Evolutionary conservation across 2,329 filamentous ascomycete genomes (phyloP).

Genomic region (Microsporum canis): DNA sequence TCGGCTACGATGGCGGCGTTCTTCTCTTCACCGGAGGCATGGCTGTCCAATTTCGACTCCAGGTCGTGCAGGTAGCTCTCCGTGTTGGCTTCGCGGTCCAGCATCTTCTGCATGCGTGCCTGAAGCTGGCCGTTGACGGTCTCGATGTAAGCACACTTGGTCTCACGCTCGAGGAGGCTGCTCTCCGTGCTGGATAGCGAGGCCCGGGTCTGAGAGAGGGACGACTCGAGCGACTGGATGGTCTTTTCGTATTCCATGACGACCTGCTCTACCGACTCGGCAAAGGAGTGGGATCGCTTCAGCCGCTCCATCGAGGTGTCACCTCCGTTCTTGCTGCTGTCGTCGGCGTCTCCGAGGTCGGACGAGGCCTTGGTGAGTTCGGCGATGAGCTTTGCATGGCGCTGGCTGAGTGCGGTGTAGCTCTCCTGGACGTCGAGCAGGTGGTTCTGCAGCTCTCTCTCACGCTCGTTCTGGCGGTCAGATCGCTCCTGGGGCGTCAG

Average conservation of each 20-base stretch:
- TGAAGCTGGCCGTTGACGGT: slow-evolving; percentile 87
- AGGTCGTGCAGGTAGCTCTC: slow-evolving; percentile 89
- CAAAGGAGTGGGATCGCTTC: slow-evolving; percentile 91
- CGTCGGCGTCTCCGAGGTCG: slow-evolving; percentile 29
- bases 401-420: slow-evolving; percentile 79
- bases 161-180: slow-evolving; percentile 79
- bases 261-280: slow-evolving; percentile 88
- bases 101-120: slow-evolving; percentile 76
- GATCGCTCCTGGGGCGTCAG: slow-evolving; percentile 55
- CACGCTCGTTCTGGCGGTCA: slow-evolving; percentile 71
- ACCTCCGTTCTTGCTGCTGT: slow-evolving; percentile 46
- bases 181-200: slow-evolving; percentile 79
- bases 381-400: slow-evolving; percentile 89
- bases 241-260: slow-evolving; percentile 98
- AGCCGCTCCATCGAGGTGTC: slow-evolving; percentile 78
- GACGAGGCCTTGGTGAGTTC: slow-evolving; percentile 83
- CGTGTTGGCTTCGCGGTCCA: slow-evolving; percentile 82
- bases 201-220: slow-evolving; percentile 74
- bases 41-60: slow-evolving; percentile 79
- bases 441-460: slow-evolving; percentile 85
- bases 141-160: slow-evolving; percentile 83
- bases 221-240: slow-evolving; percentile 84
- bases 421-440: slow-evolving; percentile 88
- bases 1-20: slow-evolving; percentile 76
- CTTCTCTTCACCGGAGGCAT: slow-evolving; percentile 85